phyloP scores from a whole-genome alignment of 257 asterid species.

The Linaria vulgaris region DNA sequence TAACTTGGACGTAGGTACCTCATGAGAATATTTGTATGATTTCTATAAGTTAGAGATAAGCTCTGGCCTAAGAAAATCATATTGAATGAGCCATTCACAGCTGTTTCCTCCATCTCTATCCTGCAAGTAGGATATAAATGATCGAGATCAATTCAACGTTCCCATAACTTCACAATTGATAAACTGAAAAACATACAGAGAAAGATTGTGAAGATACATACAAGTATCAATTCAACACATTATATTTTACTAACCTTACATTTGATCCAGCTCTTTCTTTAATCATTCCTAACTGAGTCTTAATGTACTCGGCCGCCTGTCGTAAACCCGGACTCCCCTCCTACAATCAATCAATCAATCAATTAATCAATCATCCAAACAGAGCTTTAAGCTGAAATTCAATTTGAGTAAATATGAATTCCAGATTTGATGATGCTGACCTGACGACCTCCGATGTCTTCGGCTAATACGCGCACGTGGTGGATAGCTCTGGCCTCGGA shows the following conservation, averaged over 20 bases:
- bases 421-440: slow-evolving; percentile 35
- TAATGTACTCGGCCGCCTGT: slow-evolving; percentile 80
- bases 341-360: slow-evolving; percentile 33
- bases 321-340: slow-evolving; percentile 85
- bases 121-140: slow-evolving; percentile 47
- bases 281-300: slow-evolving; percentile 62
- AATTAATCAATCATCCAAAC: no score
- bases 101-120: slow-evolving; percentile 86
- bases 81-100: slow-evolving; percentile 83
- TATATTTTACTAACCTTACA: slow-evolving; percentile 48
- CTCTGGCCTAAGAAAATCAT: slow-evolving; percentile 78
- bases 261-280: slow-evolving; percentile 78
- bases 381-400: no score
- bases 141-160: slow-evolving; percentile 5
- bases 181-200: background rate
- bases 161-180: background rate
- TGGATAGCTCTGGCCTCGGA: slow-evolving; percentile 90
- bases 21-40: slow-evolving; percentile 81
- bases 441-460: slow-evolving; percentile 96
- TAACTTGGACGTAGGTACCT: slow-evolving; percentile 54
- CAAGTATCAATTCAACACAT: no score
- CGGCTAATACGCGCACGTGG: slow-evolving; percentile 86
- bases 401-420: no score
- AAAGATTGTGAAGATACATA: no score
- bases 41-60: slow-evolving; percentile 77